Conservation (phyloP, 306 rosid genomes). For the Sphenostylis stenocarpa region DNA sequence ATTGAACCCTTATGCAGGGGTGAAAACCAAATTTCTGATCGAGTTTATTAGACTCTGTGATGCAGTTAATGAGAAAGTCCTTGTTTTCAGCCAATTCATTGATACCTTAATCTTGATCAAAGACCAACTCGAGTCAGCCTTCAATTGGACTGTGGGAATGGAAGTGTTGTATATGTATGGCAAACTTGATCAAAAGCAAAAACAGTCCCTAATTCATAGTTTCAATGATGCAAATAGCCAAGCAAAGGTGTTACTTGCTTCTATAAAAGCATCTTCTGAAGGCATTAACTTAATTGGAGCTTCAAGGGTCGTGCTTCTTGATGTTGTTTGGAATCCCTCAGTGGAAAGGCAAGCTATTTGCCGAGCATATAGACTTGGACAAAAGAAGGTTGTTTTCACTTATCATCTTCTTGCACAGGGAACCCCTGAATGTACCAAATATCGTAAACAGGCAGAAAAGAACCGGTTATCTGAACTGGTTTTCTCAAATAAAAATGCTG, state of each 20-base stretch:
- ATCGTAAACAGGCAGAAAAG: conserved; percentile 34
- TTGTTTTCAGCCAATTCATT: conserved; percentile 41
- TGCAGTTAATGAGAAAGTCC: conserved; percentile 34
- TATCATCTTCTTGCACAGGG: conserved; percentile 37
- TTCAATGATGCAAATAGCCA: conserved; percentile 37
- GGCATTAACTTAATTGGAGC: conserved; percentile 44
- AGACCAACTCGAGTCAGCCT: conserved; percentile 19
- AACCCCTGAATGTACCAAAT: conserved; percentile 26
- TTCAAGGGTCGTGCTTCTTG: conserved; percentile 47
- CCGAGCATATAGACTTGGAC: conserved; percentile 45
- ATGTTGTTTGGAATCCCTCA: conserved; percentile 47
- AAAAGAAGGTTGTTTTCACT: conserved; percentile 35
- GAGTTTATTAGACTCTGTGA: conserved; percentile 37
- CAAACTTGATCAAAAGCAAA: neutral
- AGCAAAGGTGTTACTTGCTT: conserved; percentile 40
- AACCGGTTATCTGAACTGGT: conserved; percentile 39
- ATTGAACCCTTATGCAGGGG: conserved; percentile 28
- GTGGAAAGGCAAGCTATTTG: conserved; percentile 45
- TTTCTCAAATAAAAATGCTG: conserved; percentile 21
- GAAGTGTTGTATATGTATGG: conserved; percentile 34
- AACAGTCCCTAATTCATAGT: conserved; percentile 17
- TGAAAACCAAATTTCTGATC: conserved; percentile 42
- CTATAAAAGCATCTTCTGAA: conserved; percentile 39
- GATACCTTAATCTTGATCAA: conserved; percentile 23
- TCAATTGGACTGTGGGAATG: conserved; percentile 30